Conservation (phyloP, 257 asterid genomes). For the Rhazya stricta region DNA sequence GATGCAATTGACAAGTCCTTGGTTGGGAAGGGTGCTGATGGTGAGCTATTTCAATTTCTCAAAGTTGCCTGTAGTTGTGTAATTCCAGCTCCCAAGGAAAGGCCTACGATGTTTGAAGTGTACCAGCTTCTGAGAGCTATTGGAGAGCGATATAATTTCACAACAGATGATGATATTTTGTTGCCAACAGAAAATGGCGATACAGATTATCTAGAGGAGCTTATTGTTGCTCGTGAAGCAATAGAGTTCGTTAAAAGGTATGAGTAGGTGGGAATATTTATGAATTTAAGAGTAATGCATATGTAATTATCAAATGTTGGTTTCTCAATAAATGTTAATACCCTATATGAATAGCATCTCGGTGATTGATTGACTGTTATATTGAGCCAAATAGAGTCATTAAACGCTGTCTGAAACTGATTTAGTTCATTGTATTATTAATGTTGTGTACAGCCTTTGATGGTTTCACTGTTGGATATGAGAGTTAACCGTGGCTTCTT, state of each 20-base stretch:
- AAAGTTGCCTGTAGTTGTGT: constrained; percentile 82
- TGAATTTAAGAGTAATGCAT: constrained; percentile 15
- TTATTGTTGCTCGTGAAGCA: constrained; percentile 73
- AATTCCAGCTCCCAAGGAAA: constrained; percentile 55
- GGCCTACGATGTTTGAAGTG: constrained; percentile 89
- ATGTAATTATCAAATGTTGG: constrained; percentile 23
- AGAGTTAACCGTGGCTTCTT: not conserved
- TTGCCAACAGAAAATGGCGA: constrained; percentile 44
- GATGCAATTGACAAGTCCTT: constrained; percentile 63
- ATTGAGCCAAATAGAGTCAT: not conserved
- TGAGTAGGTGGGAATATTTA: constrained; percentile 7
- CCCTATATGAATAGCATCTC: constrained; percentile 7
- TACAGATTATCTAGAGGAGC: constrained; percentile 48
- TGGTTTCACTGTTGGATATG: not conserved
- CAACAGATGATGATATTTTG: constrained; percentile 58
- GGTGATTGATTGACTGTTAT: not conserved
- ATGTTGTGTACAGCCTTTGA: not conserved
- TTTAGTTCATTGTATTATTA: not conserved
- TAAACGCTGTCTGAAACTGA: not conserved
- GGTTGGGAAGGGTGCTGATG: constrained; percentile 54
- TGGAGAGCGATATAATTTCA: constrained; percentile 57
- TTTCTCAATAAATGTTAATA: constrained; percentile 13
- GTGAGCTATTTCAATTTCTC: constrained; percentile 70
- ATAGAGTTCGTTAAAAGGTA: constrained; percentile 21
- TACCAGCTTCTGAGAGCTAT: constrained; percentile 73